These are phyloP conservation scores for Zizania latifolia DNA, from an alignment of 176 grass and related monocot genomes.

Conservation along the genomic window DNA sequence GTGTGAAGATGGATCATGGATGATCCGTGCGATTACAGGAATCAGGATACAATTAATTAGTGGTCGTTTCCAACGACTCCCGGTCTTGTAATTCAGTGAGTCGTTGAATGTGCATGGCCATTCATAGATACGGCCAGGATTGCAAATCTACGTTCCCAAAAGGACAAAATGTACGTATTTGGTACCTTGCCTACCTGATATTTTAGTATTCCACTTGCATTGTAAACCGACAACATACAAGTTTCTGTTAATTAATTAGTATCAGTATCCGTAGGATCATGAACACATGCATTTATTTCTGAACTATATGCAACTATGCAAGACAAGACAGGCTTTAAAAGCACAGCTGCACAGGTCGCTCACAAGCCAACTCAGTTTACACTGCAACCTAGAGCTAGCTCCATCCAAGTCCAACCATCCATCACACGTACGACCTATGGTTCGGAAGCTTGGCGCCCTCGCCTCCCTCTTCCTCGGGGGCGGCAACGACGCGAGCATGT, in stretches of 20 bases:
- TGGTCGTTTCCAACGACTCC: background rate
- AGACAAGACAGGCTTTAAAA: too few species aligned
- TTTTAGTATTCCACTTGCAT: background rate
- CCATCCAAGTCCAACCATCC: background rate
- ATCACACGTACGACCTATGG: slow-evolving; percentile 15
- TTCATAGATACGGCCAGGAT: background rate
- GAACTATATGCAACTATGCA: too few species aligned
- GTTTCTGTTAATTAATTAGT: background rate
- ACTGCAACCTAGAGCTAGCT: background rate
- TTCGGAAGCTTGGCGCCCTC: slow-evolving; percentile 41
- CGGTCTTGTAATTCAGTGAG: background rate
- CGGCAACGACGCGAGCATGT: background rate
- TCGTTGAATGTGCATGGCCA: too few species aligned
- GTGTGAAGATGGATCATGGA: background rate
- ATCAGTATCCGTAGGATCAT: background rate
- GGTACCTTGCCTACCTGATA: background rate
- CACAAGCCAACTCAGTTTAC: slow-evolving; percentile 3
- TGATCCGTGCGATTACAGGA: background rate
- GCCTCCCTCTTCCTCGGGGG: slow-evolving; percentile 42
- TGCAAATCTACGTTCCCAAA: background rate
- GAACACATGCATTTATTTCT: too few species aligned
- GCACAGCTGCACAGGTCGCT: too few species aligned
- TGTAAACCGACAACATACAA: background rate
- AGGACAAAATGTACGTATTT: background rate
- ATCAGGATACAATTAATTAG: background rate